A percentile compares a stretch with the other conserved stretches of the same genome.
These are phyloP conservation scores for Corniculantispora saksenae DNA, from an alignment of 2,329 filamentous ascomycete species.

Conservation along the genomic window DNA sequence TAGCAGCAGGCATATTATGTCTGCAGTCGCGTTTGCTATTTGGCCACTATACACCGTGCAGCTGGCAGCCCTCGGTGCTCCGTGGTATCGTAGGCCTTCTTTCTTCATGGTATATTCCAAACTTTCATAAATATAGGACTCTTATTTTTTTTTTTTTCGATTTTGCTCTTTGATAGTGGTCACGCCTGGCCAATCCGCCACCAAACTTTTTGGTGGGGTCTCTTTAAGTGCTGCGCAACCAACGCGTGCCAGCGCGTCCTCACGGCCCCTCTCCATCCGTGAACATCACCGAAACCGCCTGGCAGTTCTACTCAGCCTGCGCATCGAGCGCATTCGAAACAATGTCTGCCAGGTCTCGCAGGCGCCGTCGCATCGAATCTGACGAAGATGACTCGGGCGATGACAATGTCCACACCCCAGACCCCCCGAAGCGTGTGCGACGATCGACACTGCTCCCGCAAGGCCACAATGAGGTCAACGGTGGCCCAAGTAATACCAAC, in stretches of 20 bases:
- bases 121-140: too few relatives aligned
- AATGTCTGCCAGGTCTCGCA: constrained; percentile 37
- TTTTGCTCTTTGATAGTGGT: background rate
- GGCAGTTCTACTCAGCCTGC: background rate
- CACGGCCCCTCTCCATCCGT: background rate
- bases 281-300: background rate
- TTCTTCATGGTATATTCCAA: too few relatives aligned
- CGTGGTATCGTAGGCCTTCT: too few relatives aligned
- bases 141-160: background rate
- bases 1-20: too few relatives aligned
- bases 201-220: constrained; percentile 4
- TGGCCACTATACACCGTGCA: too few relatives aligned
- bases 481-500: constrained; percentile 19
- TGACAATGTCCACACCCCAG: constrained; percentile 29
- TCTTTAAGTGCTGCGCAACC: constrained; percentile 8
- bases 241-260: constrained; percentile 15
- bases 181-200: background rate
- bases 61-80: too few relatives aligned
- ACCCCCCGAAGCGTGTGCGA: constrained; percentile 40
- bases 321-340: constrained; percentile 2
- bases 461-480: background rate
- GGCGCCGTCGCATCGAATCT: constrained; percentile 45
- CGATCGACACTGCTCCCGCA: constrained; percentile 23
- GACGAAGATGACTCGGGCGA: constrained; percentile 40
- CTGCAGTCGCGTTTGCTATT: too few relatives aligned